These are phyloP conservation scores for Fusarium chaquense DNA, from an alignment of 2,329 filamentous ascomycete genomes.

Conservation along the genomic window DNA sequence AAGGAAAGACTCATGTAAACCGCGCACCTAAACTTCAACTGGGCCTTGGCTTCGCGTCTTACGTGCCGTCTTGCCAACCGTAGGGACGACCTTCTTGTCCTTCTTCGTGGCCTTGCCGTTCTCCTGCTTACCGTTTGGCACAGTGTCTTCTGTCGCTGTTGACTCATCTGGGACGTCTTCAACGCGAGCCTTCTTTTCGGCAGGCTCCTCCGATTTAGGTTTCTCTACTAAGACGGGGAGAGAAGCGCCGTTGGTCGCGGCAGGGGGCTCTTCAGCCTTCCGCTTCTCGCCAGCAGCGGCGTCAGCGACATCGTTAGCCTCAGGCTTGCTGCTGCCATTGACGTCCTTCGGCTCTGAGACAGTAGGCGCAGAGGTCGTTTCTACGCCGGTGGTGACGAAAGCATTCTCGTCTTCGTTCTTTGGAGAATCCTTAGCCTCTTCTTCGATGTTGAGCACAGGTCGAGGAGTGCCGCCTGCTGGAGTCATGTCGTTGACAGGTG, in stretches of 20 bases:
- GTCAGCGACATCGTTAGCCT: constrained; percentile 35
- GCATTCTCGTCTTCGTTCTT: constrained; percentile 44
- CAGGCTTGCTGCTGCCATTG: constrained; percentile 38
- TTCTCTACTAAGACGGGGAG: constrained; percentile 31
- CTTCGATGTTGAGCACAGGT: constrained; percentile 52
- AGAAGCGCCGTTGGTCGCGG: constrained; percentile 38
- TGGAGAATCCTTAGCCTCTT: constrained; percentile 48
- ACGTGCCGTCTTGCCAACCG: constrained; percentile 54
- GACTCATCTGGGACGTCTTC: constrained; percentile 49
- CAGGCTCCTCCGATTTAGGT: constrained; percentile 48
- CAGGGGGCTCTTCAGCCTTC: constrained; percentile 54
- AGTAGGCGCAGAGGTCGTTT: constrained; percentile 39
- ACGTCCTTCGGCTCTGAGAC: constrained; percentile 41
- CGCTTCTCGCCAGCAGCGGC: constrained; percentile 52
- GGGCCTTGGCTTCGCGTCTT: constrained; percentile 60
- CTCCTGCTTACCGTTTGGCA: constrained; percentile 47
- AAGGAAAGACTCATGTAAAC: neutral
- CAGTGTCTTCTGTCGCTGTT: constrained; percentile 27
- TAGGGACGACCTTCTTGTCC: constrained; percentile 52
- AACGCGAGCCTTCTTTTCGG: constrained; percentile 58
- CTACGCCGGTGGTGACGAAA: constrained; percentile 44
- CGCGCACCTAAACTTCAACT: constrained; percentile 44
- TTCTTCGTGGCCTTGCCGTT: constrained; percentile 50
- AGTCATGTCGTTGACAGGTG: constrained; percentile 52
- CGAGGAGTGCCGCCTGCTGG: constrained; percentile 53